Evolutionary conservation across 176 grass and related monocot genomes (phyloP).

Genomic region (Aegilops umbellulata): DNA sequence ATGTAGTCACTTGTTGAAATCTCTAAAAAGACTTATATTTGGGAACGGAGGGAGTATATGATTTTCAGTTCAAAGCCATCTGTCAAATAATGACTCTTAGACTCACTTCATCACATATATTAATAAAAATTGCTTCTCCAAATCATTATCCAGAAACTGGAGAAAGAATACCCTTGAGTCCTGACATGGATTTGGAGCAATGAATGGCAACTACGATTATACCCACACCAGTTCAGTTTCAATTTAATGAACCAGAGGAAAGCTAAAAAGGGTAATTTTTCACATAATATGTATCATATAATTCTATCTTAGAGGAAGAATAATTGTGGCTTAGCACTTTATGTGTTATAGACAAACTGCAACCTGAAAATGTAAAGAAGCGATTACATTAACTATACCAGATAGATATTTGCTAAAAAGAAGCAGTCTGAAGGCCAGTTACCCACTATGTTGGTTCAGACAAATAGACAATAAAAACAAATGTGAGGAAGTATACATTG

Average conservation of each 20-base stretch:
- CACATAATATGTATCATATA: background rate
- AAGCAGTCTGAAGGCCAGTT: background rate
- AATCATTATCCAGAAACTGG: constrained; percentile 11
- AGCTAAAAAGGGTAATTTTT: constrained; percentile 1
- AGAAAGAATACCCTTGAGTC: background rate
- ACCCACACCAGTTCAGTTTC: background rate
- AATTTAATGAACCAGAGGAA: constrained; percentile 1
- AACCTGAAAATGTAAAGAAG: background rate
- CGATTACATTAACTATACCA: background rate
- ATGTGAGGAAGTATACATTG: background rate
- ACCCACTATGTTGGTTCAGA: background rate
- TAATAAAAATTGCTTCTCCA: background rate
- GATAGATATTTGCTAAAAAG: background rate
- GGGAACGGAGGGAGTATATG: background rate
- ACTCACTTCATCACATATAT: background rate
- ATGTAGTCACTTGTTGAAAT: too few species aligned
- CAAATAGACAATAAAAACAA: background rate
- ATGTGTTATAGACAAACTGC: constrained; percentile 14
- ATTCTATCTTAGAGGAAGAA: background rate
- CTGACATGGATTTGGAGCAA: background rate
- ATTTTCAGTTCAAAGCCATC: background rate
- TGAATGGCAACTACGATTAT: background rate
- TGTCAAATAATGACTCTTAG: background rate
- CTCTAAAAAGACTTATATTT: too few species aligned
- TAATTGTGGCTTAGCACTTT: background rate